Conservation (phyloP, 805 yeast genomes). For the Sporopachydermia lactativora region DNA sequence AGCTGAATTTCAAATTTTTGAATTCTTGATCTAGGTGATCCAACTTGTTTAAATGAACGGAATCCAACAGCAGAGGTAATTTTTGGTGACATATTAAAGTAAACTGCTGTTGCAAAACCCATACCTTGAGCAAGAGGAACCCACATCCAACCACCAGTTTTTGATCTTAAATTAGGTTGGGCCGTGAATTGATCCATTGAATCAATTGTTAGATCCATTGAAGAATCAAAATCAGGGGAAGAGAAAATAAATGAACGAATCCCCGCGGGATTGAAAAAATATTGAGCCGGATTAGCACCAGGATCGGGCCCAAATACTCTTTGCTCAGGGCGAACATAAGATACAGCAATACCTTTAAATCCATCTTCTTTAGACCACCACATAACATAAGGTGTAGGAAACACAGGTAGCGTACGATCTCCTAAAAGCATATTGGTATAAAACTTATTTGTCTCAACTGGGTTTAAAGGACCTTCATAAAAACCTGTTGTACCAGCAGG, state of each 20-base stretch:
- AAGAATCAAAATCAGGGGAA: background rate
- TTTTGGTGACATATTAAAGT: constrained; percentile 16
- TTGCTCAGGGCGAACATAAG: constrained; percentile 45
- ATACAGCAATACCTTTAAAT: constrained; percentile 47
- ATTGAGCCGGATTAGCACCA: constrained; percentile 28
- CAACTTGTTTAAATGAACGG: constrained; percentile 28
- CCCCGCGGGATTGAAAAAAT: constrained; percentile 42
- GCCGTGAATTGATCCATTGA: constrained; percentile 12
- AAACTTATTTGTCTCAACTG: constrained; percentile 67
- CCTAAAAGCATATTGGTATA: constrained; percentile 60
- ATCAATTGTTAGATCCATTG: background rate
- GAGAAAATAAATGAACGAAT: constrained; percentile 42
- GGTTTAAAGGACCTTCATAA: constrained; percentile 13
- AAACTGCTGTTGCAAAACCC: constrained; percentile 41
- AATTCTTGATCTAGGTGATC: constrained; percentile 26
- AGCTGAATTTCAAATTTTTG: constrained; percentile 41
- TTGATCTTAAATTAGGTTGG: constrained; percentile 8
- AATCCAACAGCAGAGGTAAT: constrained; percentile 46
- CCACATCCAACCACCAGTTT: constrained; percentile 6
- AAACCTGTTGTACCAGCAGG: background rate
- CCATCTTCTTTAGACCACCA: constrained; percentile 43
- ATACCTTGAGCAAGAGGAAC: constrained; percentile 42
- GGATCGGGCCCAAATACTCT: constrained; percentile 61
- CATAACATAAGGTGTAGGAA: constrained; percentile 73
- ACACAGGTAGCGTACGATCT: constrained; percentile 51